Conservation (phyloP, 345 rosid genomes). For the Excoecaria cochinchinensis region DNA sequence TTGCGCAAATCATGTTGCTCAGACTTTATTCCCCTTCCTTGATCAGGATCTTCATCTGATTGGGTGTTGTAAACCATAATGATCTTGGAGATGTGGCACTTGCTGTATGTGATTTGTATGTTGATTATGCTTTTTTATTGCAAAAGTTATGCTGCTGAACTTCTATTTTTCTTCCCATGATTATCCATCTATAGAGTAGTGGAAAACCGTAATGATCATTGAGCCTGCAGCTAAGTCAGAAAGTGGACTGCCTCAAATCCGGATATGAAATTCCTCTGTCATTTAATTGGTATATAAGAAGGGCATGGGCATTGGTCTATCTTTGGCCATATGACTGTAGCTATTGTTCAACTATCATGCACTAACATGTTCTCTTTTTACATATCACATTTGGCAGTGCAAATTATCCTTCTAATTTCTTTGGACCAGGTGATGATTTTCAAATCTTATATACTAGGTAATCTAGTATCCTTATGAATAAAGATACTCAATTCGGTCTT, state of each 20-base stretch:
- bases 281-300: not conserved
- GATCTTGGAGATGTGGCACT: not conserved
- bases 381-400: not conserved
- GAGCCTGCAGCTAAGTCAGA: not conserved
- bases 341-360: not conserved
- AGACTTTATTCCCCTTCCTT: not conserved
- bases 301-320: no score
- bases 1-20: not conserved
- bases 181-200: not conserved
- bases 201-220: not conserved
- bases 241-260: not conserved
- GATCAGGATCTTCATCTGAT: not conserved
- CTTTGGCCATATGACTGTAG: not conserved
- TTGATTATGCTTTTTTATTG: not conserved
- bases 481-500: no score
- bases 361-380: not conserved
- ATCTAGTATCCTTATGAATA: no score
- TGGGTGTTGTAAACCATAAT: not conserved
- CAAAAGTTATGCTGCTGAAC: not conserved
- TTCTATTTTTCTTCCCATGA: not conserved
- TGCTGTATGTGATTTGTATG: not conserved
- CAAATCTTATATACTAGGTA: not conserved
- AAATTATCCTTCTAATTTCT: not conserved
- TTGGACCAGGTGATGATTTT: not conserved
- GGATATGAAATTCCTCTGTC: not conserved